phyloP scores from a whole-genome alignment of 441 rosid species.

The Brassica balearica region DNA sequence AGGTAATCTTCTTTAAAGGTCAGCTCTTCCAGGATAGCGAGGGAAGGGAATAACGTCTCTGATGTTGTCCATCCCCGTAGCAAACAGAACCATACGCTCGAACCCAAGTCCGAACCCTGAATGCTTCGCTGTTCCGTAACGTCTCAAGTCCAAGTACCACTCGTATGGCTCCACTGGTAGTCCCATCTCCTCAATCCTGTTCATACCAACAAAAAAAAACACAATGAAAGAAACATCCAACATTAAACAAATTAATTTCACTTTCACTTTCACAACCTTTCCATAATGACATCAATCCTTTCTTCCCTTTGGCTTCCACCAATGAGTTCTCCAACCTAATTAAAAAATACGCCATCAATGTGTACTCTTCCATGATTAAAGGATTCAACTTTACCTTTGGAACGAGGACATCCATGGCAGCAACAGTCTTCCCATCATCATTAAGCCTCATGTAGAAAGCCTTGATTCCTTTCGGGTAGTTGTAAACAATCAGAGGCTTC shows the following conservation, averaged over 20 bases:
- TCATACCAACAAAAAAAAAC: background rate
- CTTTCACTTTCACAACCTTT: slow-evolving; percentile 41
- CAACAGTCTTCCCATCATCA: slow-evolving; percentile 88
- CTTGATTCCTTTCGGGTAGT: slow-evolving; percentile 94
- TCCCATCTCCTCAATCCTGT: slow-evolving; percentile 43
- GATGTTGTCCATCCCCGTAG: slow-evolving; percentile 92
- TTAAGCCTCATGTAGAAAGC: slow-evolving; percentile 97
- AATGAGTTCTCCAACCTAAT: slow-evolving; percentile 48
- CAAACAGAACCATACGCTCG: slow-evolving; percentile 92
- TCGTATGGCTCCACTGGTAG: slow-evolving; percentile 87
- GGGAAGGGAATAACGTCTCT: slow-evolving; percentile 98
- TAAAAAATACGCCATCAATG: background rate
- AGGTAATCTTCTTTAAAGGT: slow-evolving; percentile 53
- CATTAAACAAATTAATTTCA: background rate
- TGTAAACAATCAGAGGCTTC: slow-evolving; percentile 91
- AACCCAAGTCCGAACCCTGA: slow-evolving; percentile 95
- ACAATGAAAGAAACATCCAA: background rate
- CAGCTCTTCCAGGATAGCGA: slow-evolving; percentile 93
- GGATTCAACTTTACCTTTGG: slow-evolving; percentile 66
- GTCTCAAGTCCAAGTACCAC: slow-evolving; percentile 94
- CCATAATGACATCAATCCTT: slow-evolving; percentile 30
- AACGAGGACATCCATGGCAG: slow-evolving; percentile 98
- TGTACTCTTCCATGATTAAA: background rate
- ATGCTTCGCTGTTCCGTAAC: slow-evolving; percentile 90
- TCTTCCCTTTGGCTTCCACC: slow-evolving; percentile 53